phyloP scores from a whole-genome alignment of 1,284 basidiomycete species.

The Grifola frondosa region DNA sequence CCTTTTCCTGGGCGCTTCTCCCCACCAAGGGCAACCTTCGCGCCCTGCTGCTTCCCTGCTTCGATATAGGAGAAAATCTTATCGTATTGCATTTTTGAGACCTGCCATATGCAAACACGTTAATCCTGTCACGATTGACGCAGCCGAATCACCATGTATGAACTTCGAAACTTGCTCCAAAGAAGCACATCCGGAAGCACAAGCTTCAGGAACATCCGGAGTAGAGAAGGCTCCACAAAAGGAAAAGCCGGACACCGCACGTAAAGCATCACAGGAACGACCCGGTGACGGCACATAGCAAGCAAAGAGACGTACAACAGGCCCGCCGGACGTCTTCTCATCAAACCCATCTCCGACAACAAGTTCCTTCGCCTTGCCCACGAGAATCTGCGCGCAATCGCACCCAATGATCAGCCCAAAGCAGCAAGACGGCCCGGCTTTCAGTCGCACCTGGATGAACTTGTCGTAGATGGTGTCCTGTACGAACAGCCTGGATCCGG shows the following conservation, averaged over 20 bases:
- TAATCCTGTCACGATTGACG: no score
- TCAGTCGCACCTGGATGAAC: slow-evolving; percentile 52
- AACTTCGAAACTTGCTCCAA: no score
- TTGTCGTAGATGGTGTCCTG: slow-evolving; percentile 85
- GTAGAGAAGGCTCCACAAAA: not conserved
- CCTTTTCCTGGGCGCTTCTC: slow-evolving; percentile 67
- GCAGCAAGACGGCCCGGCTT: not conserved
- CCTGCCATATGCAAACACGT: slow-evolving; percentile 42
- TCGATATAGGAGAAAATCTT: slow-evolving; percentile 90
- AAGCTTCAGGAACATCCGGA: not conserved
- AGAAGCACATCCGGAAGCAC: no score
- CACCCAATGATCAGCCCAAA: not conserved
- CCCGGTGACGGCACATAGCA: not conserved
- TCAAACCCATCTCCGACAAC: slow-evolving; percentile 83
- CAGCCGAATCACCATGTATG: no score
- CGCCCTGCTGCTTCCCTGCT: slow-evolving; percentile 82
- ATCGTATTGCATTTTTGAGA: slow-evolving; percentile 85
- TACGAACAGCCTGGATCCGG: slow-evolving; percentile 83
- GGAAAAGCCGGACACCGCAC: not conserved
- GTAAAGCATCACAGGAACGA: no score
- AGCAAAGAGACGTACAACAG: slow-evolving; percentile 55
- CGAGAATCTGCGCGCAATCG: slow-evolving; percentile 41
- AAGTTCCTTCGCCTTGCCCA: slow-evolving; percentile 66
- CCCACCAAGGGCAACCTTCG: slow-evolving; percentile 79
- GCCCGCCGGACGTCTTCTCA: slow-evolving; percentile 73